These are phyloP conservation scores for Fraxinus floribunda DNA, from an alignment of 305 asterid species.

Conservation along the genomic window DNA sequence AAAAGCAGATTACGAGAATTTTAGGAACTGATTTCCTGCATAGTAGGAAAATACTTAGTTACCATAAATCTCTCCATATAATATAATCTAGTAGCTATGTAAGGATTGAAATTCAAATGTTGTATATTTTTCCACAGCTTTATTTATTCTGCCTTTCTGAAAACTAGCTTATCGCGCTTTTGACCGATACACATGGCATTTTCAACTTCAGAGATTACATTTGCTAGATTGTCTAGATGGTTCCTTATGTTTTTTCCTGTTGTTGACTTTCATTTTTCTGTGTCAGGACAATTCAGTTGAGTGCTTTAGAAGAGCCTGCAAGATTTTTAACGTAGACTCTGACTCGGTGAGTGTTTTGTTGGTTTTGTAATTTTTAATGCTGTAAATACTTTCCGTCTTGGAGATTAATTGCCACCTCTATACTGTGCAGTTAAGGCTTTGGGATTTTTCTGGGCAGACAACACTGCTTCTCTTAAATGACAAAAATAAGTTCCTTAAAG, in stretches of 20 bases:
- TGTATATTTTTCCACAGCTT: neutral
- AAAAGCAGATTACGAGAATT: neutral
- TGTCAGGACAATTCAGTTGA: conserved; percentile 86
- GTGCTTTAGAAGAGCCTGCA: conserved; percentile 91
- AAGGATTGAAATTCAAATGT: neutral
- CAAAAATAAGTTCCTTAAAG: conserved; percentile 58
- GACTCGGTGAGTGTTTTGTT: conserved; percentile 59
- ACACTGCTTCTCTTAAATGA: conserved; percentile 61
- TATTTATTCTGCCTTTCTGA: conserved; percentile 4
- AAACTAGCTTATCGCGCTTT: neutral
- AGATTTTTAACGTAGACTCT: conserved; percentile 69
- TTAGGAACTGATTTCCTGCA: neutral
- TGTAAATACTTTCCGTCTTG: conserved; percentile 20
- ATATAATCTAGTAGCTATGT: neutral
- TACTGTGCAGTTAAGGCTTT: conserved; percentile 66
- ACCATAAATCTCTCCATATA: neutral
- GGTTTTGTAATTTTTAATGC: conserved; percentile 3
- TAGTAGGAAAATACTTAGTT: neutral
- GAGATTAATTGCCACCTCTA: conserved; percentile 31
- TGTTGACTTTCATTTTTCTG: conserved; percentile 24
- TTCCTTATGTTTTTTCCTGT: conserved; percentile 12
- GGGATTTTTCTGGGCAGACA: conserved; percentile 96
- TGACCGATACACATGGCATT: conserved; percentile 17
- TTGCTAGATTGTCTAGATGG: conserved; percentile 1
- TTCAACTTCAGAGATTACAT: neutral